These are phyloP conservation scores for Postia placenta DNA, from an alignment of 768 basidiomycete species.

Conservation along the genomic window DNA sequence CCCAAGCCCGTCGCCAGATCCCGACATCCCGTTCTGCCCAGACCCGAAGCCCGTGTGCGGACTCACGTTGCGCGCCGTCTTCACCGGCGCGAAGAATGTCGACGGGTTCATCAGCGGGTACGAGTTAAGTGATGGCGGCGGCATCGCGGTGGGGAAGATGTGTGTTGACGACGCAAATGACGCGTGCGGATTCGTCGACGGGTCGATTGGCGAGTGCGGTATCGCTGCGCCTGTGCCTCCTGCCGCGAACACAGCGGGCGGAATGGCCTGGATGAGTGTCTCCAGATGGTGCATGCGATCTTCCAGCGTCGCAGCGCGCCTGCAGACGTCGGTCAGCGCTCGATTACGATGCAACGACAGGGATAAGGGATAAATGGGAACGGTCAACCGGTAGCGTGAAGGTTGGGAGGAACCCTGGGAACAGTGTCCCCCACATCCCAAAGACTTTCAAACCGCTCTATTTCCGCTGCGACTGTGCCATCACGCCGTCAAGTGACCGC, in stretches of 20 bases:
- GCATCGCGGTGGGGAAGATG: slow-evolving; percentile 49
- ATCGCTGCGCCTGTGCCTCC: slow-evolving; percentile 34
- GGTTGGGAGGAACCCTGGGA: too few species aligned
- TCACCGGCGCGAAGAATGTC: slow-evolving; percentile 57
- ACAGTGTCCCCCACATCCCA: too few species aligned
- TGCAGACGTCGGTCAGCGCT: slow-evolving; percentile 19
- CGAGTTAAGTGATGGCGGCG: slow-evolving; percentile 72
- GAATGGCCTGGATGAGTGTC: slow-evolving; percentile 78
- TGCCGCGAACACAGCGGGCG: slow-evolving; percentile 71
- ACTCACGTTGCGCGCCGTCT: slow-evolving; percentile 42
- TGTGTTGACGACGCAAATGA: slow-evolving; percentile 36
- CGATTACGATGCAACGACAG: not conserved
- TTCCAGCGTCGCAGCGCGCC: slow-evolving; percentile 77
- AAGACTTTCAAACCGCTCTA: slow-evolving; percentile 3
- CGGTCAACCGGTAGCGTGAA: not conserved
- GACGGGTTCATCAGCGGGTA: slow-evolving; percentile 81
- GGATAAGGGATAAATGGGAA: not conserved
- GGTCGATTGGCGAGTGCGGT: slow-evolving; percentile 25
- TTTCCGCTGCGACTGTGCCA: not conserved
- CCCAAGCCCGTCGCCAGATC: slow-evolving; percentile 37
- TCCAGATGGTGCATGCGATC: slow-evolving; percentile 88
- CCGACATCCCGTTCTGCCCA: slow-evolving; percentile 3
- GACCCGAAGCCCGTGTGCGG: slow-evolving; percentile 33
- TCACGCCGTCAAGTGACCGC: not conserved
- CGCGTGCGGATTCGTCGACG: slow-evolving; percentile 26